Base-by-base conservation (phyloP, 2,329 filamentous ascomycete species). In the Xylaria sp. region DNA sequence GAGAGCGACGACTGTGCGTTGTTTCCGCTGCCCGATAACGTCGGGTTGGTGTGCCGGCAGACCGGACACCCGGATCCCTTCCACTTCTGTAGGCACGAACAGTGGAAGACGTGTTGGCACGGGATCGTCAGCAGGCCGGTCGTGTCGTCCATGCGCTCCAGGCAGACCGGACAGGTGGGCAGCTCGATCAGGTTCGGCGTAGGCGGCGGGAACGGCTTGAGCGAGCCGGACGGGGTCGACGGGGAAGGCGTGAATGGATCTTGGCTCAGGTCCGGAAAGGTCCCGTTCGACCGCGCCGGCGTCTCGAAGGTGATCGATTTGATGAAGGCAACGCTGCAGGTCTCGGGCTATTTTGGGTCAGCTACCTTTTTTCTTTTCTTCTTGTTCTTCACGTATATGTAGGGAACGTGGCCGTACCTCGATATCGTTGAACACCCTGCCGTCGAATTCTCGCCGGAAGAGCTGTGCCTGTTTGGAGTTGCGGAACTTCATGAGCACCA, bases 91-190 rank as follows among this genome's bases (percentile, higher is more conserved):
- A 99, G 79, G 72, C 94, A 99, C 1, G 88, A 92, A 69, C 94
- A 97, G 71, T 99, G 94, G 69, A 99, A 99, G 47, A 97, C 91
- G 66, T 99, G 94, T 67, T 97, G 93, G 69, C 94, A 99, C 24
- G 95, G 87, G 39, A 97, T 97, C 1, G 94, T 99, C 69, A 99
- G 84, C 2, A 99, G 79, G 0, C 94, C 94, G 0, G 92, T 95
- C 0, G 92, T 97, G 70, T 97, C 93, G 67, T 99, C 94, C 94
- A 99, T 99, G 44, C 93, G 88, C 71, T 99, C 94, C 4, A 99
- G 81, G 63, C 94, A 99, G 8, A 99, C 94, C 0, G 94, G 92
- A 61, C 94, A 99, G 1, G 94, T 97, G 1, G 94, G 94, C 11
- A 99, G 78, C 74, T 99, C 94, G 49, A 96, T 82, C 1, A 97